Conservation (phyloP, 441 rosid species). For the Erodium chrysanthum region DNA sequence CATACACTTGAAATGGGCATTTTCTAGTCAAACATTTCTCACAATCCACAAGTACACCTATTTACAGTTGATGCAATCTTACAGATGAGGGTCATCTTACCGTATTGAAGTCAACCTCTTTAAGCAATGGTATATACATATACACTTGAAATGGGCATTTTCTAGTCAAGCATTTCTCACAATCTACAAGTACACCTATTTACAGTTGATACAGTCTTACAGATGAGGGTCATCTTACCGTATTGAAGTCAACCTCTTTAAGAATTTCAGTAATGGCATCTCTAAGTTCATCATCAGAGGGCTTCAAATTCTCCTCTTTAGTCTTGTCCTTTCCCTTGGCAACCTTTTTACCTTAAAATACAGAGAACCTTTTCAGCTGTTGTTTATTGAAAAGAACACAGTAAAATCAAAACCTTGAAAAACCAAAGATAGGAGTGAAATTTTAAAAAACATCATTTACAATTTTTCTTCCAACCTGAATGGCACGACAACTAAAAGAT, state of each 20-base stretch:
- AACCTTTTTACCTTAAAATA: slow-evolving; percentile 39
- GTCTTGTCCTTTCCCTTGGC: slow-evolving; percentile 51
- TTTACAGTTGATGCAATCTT: no score
- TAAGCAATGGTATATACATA: no score
- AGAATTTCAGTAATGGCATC: slow-evolving; percentile 68
- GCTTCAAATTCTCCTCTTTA: slow-evolving; percentile 34
- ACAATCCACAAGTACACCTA: no score
- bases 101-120: slow-evolving; percentile 82
- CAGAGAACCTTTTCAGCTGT: not conserved
- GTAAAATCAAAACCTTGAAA: no score
- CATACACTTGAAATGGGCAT: no score
- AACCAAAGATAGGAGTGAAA: no score
- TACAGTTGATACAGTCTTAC: no score
- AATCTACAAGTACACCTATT: no score
- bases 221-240: slow-evolving; percentile 46
- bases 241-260: slow-evolving; percentile 78
- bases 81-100: slow-evolving; percentile 37
- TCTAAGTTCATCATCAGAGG: slow-evolving; percentile 52
- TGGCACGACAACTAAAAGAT: not conserved
- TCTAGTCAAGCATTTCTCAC: no score
- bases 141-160: no score
- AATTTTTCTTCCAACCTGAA: not conserved
- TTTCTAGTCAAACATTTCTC: no score
- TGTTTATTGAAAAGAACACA: not conserved
- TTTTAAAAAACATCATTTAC: no score